These are phyloP conservation scores for Cryptococcus sp. DNA, from an alignment of 1,284 basidiomycete species.

Conservation along the genomic window DNA sequence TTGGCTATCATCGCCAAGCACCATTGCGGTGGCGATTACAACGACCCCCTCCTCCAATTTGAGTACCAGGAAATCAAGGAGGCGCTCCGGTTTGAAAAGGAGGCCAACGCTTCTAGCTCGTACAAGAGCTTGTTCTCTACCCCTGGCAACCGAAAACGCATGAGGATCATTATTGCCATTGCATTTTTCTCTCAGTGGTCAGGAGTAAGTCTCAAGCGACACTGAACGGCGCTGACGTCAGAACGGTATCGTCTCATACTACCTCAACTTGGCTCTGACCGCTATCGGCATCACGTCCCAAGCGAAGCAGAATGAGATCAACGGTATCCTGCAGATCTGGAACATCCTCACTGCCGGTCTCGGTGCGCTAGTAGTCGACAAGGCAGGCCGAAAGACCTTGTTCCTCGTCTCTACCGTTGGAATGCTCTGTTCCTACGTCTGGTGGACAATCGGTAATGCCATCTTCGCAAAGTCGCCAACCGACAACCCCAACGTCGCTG, in stretches of 20 bases:
- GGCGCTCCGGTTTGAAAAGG: slow-evolving; percentile 47
- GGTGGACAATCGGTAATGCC: slow-evolving; percentile 72
- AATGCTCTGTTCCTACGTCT: slow-evolving; percentile 65
- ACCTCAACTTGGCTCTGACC: slow-evolving; percentile 69
- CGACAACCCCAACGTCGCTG: slow-evolving; percentile 13
- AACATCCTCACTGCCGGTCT: slow-evolving; percentile 41
- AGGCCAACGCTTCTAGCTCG: slow-evolving; percentile 22
- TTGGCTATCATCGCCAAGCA: slow-evolving; percentile 60
- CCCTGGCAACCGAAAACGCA: slow-evolving; percentile 27
- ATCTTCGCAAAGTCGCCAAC: slow-evolving; percentile 55
- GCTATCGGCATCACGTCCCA: slow-evolving; percentile 62
- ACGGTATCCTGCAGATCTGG: slow-evolving; percentile 34
- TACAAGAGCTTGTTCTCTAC: slow-evolving; percentile 23
- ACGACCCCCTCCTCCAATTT: slow-evolving; percentile 51
- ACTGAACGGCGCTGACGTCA: slow-evolving; percentile 63
- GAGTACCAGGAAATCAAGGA: slow-evolving; percentile 53
- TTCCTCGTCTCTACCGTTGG: slow-evolving; percentile 61
- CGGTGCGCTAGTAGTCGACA: slow-evolving; percentile 48
- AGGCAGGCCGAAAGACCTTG: slow-evolving; percentile 43
- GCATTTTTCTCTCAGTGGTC: slow-evolving; percentile 47
- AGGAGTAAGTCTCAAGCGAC: slow-evolving; percentile 18
- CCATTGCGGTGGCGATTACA: slow-evolving; percentile 57
- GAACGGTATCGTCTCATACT: slow-evolving; percentile 68
- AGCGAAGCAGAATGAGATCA: slow-evolving; percentile 39
- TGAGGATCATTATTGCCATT: slow-evolving; percentile 38